Percentiles rank a stretch among this genome's conserved stretches.
These are phyloP conservation scores for Aspergillus fijiensis DNA, from an alignment of 2,329 filamentous ascomycete species.

Conservation along the genomic window DNA sequence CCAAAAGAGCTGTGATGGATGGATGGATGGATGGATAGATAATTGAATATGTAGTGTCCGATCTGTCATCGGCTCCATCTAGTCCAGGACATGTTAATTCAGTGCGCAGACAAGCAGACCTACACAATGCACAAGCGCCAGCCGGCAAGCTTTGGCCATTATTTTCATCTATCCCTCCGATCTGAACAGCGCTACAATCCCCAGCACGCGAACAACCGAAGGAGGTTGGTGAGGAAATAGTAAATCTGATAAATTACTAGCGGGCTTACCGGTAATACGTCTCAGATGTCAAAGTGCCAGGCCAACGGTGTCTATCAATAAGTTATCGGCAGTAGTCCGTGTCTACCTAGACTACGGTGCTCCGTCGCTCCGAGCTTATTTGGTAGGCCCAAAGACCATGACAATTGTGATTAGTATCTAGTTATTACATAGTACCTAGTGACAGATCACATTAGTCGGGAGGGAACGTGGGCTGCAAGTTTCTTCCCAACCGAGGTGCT, in stretches of 20 bases:
- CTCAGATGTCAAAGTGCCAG: slow-evolving; percentile 12
- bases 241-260: background rate
- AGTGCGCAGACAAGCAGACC: too few relatives aligned
- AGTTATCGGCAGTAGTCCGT: too few relatives aligned
- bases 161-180: background rate
- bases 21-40: too few relatives aligned
- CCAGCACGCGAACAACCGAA: slow-evolving; percentile 2
- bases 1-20: background rate
- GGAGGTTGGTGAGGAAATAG: background rate
- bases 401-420: slow-evolving; percentile 12
- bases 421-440: background rate
- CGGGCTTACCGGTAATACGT: background rate
- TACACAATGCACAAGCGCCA: background rate
- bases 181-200: background rate
- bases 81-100: background rate
- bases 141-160: background rate
- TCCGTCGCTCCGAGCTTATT: slow-evolving; percentile 11
- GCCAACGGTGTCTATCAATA: slow-evolving; percentile 6
- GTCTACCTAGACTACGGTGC: background rate
- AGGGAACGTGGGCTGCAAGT: slow-evolving; percentile 21
- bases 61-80: background rate
- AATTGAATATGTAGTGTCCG: background rate
- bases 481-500: slow-evolving; percentile 8
- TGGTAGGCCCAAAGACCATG: slow-evolving; percentile 3
- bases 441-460: background rate